A percentile compares a stretch with the other conserved stretches of the same genome.
phyloP scores from a whole-genome alignment of 495 filamentous ascomycete species.

The Halenospora varia region DNA sequence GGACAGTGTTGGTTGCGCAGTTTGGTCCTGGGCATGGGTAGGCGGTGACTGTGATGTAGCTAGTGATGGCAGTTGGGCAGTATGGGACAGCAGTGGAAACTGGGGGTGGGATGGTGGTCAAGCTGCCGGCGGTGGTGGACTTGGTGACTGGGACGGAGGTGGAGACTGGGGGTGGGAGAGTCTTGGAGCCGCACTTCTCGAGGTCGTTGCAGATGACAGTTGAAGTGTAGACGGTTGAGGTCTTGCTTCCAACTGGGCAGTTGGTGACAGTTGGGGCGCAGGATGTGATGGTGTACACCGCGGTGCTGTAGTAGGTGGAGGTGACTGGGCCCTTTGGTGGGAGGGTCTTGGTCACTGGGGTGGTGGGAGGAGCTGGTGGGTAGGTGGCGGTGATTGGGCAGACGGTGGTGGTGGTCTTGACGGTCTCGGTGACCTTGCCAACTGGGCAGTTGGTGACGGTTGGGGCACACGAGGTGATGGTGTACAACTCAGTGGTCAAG shows the following conservation, averaged over 20 bases:
- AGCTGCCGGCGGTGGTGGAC: constrained; percentile 10
- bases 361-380: constrained; percentile 14
- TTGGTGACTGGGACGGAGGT: constrained; percentile 6
- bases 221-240: constrained; percentile 17
- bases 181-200: too few relatives aligned
- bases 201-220: constrained; percentile 16
- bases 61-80: constrained; percentile 14
- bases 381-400: constrained; percentile 16
- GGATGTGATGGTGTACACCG: constrained; percentile 44
- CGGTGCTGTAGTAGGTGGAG: constrained; percentile 17
- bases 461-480: constrained; percentile 49
- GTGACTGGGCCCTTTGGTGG: constrained; percentile 4
- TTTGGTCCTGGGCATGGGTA: constrained; percentile 11
- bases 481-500: constrained; percentile 32
- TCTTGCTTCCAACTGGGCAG: constrained; percentile 45
- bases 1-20: not conserved
- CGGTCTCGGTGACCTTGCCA: constrained; percentile 27
- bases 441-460: constrained; percentile 54
- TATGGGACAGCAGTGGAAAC: constrained; percentile 5
- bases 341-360: constrained; percentile 1
- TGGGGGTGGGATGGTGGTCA: constrained; percentile 12
- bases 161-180: constrained; percentile 32
- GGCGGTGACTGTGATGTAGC: constrained; percentile 17
- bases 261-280: constrained; percentile 51
- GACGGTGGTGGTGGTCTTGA: constrained; percentile 17